These are phyloP conservation scores for Halophytophthora batemanensis DNA, from an alignment of 352 stramenopile genomes.

Conservation along the genomic window DNA sequence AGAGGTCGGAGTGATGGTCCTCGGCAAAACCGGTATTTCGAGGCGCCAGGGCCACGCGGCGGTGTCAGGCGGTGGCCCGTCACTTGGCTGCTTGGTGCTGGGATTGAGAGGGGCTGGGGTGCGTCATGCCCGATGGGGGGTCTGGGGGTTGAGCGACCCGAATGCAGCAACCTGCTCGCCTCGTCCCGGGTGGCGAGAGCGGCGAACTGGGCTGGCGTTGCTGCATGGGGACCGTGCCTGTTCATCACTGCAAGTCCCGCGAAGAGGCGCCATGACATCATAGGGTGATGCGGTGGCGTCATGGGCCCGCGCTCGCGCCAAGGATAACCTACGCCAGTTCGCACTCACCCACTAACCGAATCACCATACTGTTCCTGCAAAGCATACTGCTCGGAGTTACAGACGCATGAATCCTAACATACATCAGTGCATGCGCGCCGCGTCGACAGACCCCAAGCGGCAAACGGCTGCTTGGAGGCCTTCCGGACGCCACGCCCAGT, in stretches of 20 bases:
- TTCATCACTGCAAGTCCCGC: too few species aligned
- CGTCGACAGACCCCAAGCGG: not conserved
- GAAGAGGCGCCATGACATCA: constrained; percentile 35
- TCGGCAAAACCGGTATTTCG: not conserved
- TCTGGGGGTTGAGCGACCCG: constrained; percentile 4
- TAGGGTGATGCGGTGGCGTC: constrained; percentile 6
- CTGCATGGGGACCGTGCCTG: too few species aligned
- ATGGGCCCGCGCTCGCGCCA: not conserved
- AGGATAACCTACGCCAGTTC: not conserved
- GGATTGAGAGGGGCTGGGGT: too few species aligned
- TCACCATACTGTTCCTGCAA: too few species aligned
- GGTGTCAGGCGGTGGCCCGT: not conserved
- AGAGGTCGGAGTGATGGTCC: constrained; percentile 15
- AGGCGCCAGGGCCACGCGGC: not conserved
- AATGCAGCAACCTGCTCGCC: too few species aligned
- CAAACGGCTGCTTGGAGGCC: not conserved
- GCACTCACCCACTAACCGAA: too few species aligned
- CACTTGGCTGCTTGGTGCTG: constrained; percentile 17
- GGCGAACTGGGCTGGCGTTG: too few species aligned
- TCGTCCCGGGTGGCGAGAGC: too few species aligned
- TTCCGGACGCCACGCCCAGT: too few species aligned
- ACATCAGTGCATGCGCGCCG: constrained; percentile 1
- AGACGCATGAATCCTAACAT: not conserved
- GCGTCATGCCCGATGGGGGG: constrained; percentile 13
- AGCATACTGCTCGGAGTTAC: too few species aligned